phyloP scores from a whole-genome alignment of 805 yeast species.

The Saturnispora kantuleensis region DNA sequence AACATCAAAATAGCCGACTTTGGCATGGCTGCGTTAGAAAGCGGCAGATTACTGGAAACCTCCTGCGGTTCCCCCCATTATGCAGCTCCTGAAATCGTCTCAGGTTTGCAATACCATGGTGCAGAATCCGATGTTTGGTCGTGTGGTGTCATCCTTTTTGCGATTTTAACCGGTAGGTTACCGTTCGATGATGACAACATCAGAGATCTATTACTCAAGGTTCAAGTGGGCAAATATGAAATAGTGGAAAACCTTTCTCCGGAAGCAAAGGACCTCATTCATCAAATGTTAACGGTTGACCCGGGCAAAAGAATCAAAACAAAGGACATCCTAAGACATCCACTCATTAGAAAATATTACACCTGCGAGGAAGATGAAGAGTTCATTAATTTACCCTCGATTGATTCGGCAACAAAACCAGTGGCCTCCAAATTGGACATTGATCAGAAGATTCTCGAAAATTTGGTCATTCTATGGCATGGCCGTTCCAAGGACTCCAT shows the following conservation, averaged over 20 bases:
- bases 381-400: constrained; percentile 40
- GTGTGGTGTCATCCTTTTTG: constrained; percentile 91
- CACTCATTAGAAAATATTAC: constrained; percentile 68
- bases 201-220: constrained; percentile 75
- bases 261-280: constrained; percentile 82
- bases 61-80: constrained; percentile 98
- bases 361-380: constrained; percentile 29
- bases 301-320: constrained; percentile 76
- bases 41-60: constrained; percentile 74
- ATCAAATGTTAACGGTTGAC: constrained; percentile 71
- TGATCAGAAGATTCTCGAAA: constrained; percentile 43
- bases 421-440: constrained; percentile 35
- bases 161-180: constrained; percentile 84
- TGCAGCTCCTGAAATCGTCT: constrained; percentile 96
- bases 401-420: constrained; percentile 42
- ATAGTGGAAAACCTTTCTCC: constrained; percentile 72
- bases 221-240: constrained; percentile 77
- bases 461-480: constrained; percentile 49
- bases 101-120: constrained; percentile 92
- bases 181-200: constrained; percentile 97
- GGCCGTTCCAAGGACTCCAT: constrained; percentile 35
- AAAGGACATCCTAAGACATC: constrained; percentile 68
- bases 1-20: constrained; percentile 96
- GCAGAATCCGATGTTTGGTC: constrained; percentile 98
- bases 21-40: constrained; percentile 97